Conservation (phyloP, 352 stramenopile species). For the Phytopythium chamaehyphon region DNA sequence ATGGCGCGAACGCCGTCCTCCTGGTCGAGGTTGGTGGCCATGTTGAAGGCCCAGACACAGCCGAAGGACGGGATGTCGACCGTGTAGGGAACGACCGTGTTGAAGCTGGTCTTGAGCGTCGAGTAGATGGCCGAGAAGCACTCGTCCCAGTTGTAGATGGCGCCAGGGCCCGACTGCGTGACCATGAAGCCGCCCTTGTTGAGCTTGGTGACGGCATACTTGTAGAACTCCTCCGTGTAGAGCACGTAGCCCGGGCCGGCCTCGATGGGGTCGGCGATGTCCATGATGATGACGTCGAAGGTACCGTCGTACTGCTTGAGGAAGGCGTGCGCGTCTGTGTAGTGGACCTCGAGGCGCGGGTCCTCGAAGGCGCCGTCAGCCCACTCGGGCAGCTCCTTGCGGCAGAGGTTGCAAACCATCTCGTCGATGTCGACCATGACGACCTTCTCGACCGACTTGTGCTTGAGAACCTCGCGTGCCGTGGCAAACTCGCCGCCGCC, state of each 20-base stretch:
- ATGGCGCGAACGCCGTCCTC: constrained; percentile 41
- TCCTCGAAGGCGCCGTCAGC: constrained; percentile 87
- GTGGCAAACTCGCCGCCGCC: constrained; percentile 93
- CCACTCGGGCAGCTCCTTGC: constrained; percentile 93
- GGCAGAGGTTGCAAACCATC: constrained; percentile 91
- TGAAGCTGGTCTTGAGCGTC: constrained; percentile 90
- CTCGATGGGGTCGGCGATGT: constrained; percentile 94
- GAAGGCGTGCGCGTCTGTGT: constrained; percentile 89
- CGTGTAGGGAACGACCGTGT: constrained; percentile 90
- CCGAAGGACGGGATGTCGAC: constrained; percentile 93
- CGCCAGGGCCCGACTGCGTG: constrained; percentile 90
- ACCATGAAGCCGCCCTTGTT: constrained; percentile 89
- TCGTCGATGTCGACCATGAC: constrained; percentile 97
- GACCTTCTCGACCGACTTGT: constrained; percentile 91
- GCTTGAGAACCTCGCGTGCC: constrained; percentile 88
- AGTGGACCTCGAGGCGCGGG: constrained; percentile 89
- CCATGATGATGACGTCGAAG: constrained; percentile 96
- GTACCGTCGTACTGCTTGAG: constrained; percentile 78
- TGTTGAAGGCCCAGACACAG: constrained; percentile 93
- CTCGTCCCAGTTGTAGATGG: constrained; percentile 87
- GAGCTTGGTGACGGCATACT: constrained; percentile 82
- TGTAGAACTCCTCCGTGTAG: constrained; percentile 90
- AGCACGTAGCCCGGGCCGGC: constrained; percentile 90
- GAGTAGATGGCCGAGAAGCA: constrained; percentile 95
- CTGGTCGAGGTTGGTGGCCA: constrained; percentile 75